Percentiles rank a stretch among this genome's conserved stretches.
phyloP scores from a whole-genome alignment of 2,329 filamentous ascomycete species.

The Tolypocladium capitatum region DNA sequence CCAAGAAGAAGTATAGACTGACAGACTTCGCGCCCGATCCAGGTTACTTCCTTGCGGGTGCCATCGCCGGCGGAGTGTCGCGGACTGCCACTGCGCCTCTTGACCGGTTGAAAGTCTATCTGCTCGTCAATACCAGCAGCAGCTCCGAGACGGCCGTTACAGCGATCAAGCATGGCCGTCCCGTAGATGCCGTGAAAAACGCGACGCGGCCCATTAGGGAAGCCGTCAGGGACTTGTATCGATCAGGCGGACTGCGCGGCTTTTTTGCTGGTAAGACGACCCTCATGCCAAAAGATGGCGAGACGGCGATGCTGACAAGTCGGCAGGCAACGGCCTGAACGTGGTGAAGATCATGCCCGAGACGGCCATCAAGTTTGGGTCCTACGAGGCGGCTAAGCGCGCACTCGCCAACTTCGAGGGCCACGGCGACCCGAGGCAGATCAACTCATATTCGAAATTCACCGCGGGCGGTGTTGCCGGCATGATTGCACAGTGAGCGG shows the following conservation, averaged over 20 bases:
- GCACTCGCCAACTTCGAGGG: constrained; percentile 78
- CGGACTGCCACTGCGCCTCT: constrained; percentile 91
- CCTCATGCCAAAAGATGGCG: not conserved
- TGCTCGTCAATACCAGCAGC: constrained; percentile 71
- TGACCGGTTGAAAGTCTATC: constrained; percentile 92
- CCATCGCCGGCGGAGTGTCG: constrained; percentile 85
- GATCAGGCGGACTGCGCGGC: constrained; percentile 71
- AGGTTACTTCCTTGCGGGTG: constrained; percentile 98
- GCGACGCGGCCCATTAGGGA: constrained; percentile 56
- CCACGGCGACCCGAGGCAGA: constrained; percentile 65
- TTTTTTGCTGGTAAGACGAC: constrained; percentile 73
- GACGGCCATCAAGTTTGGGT: constrained; percentile 95
- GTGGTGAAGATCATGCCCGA: constrained; percentile 98
- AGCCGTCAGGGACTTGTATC: constrained; percentile 69
- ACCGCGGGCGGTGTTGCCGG: constrained; percentile 81
- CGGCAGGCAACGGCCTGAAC: constrained; percentile 84
- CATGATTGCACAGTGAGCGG: constrained; percentile 74
- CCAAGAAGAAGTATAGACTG: constrained; percentile 37
- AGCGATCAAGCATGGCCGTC: constrained; percentile 57
- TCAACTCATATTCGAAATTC: constrained; percentile 79
- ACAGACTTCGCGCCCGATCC: constrained; percentile 63
- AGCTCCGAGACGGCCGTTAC: constrained; percentile 40
- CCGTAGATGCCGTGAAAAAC: constrained; percentile 50
- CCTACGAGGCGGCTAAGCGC: constrained; percentile 90
- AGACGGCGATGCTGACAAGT: not conserved